Conservation (phyloP, 2,329 filamentous ascomycete genomes). For the Zymoseptoria pseudotritici region DNA sequence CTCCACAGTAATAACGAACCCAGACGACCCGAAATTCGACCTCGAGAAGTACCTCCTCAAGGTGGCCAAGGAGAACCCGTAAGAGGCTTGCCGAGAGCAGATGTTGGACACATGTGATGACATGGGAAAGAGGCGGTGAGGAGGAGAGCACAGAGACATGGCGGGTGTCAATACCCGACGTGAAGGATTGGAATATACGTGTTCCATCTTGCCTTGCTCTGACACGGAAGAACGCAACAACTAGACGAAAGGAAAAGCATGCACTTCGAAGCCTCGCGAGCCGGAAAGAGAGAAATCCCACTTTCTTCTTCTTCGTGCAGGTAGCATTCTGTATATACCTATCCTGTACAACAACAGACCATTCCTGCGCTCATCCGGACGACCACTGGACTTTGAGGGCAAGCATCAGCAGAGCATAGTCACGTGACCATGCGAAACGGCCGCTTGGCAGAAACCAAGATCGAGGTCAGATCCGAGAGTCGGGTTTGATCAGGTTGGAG, state of each 20-base stretch:
- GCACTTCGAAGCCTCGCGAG: neutral
- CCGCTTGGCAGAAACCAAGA: no score
- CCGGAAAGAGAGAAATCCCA: neutral
- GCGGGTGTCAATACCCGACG: neutral
- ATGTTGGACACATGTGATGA: neutral
- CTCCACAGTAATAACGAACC: conserved; percentile 61
- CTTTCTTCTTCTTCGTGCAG: neutral
- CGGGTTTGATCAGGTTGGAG: no score
- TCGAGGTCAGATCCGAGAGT: no score
- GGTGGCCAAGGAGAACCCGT: conserved; percentile 40
- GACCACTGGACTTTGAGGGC: no score
- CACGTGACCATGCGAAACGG: neutral
- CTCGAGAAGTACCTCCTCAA: conserved; percentile 71
- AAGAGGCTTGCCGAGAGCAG: neutral
- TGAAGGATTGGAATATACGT: neutral
- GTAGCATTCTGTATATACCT: neutral
- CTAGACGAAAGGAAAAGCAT: neutral
- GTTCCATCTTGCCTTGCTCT: neutral
- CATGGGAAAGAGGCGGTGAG: neutral
- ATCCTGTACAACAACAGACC: conserved; percentile 1
- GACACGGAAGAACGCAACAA: neutral
- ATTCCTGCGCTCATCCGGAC: no score
- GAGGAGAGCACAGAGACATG: neutral
- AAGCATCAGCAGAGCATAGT: neutral
- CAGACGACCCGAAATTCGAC: conserved; percentile 83